These are phyloP conservation scores for Plectosphaerella sp. DNA, from an alignment of 2,329 filamentous ascomycete genomes.

Conservation along the genomic window DNA sequence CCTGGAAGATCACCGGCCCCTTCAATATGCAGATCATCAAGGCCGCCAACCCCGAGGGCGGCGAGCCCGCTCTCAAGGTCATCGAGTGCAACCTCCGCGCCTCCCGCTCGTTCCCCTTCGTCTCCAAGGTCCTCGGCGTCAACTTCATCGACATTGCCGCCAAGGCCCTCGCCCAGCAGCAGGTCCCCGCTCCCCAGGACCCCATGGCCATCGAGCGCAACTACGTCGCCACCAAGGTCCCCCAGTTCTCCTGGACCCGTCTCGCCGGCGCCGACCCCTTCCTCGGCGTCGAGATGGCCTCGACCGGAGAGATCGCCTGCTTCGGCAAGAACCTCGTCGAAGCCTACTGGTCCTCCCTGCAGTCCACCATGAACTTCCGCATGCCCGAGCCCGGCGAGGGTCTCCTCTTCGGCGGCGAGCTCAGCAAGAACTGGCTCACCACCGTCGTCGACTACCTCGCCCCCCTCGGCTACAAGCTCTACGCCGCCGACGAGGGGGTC, in stretches of 20 bases:
- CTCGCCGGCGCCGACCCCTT: slow-evolving; percentile 95
- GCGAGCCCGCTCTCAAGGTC: slow-evolving; percentile 78
- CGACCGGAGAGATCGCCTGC: slow-evolving; percentile 96
- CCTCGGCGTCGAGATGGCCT: slow-evolving; percentile 96
- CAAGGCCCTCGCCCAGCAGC: slow-evolving; percentile 80
- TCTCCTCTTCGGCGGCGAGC: slow-evolving; percentile 87
- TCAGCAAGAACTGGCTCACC: slow-evolving; percentile 64
- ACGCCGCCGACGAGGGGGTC: slow-evolving; percentile 74
- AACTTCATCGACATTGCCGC: slow-evolving; percentile 98
- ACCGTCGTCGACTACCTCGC: slow-evolving; percentile 81
- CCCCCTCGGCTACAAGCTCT: slow-evolving; percentile 92
- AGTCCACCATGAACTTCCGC: slow-evolving; percentile 99
- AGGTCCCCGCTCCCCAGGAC: slow-evolving; percentile 80
- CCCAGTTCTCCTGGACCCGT: slow-evolving; percentile 98
- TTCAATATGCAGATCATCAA: slow-evolving; percentile 99
- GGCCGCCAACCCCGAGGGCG: slow-evolving; percentile 70
- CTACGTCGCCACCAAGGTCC: slow-evolving; percentile 95
- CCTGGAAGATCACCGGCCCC: slow-evolving; percentile 94
- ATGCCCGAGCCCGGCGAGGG: slow-evolving; percentile 92
- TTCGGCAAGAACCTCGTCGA: slow-evolving; percentile 95
- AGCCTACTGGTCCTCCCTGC: slow-evolving; percentile 94
- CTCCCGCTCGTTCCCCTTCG: slow-evolving; percentile 96
- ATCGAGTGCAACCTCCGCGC: slow-evolving; percentile 98
- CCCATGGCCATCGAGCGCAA: slow-evolving; percentile 86
- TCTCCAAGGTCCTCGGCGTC: slow-evolving; percentile 90